Conservation (phyloP, 805 yeast species). For the Cyberlindnera mrakii region DNA sequence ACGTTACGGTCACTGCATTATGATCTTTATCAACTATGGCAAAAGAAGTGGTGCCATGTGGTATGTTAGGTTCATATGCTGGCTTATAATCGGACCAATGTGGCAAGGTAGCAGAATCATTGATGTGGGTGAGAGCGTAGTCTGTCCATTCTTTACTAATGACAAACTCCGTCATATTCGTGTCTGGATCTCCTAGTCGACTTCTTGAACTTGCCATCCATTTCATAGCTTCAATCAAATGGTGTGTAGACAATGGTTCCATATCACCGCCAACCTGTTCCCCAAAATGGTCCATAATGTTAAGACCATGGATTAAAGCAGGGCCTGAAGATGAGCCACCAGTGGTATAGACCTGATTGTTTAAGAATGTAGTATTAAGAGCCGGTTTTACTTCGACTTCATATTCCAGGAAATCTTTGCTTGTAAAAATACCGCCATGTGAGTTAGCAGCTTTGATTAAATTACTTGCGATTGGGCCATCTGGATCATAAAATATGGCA, state of each 20-base stretch:
- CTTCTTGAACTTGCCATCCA: slow-evolving; percentile 88
- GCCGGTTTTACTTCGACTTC: slow-evolving; percentile 38
- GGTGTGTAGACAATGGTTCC: slow-evolving; percentile 47
- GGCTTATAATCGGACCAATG: slow-evolving; percentile 77
- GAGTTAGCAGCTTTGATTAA: slow-evolving; percentile 44
- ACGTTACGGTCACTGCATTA: slow-evolving; percentile 81
- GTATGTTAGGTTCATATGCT: slow-evolving; percentile 66
- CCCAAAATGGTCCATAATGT: slow-evolving; percentile 47
- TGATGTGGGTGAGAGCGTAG: slow-evolving; percentile 42
- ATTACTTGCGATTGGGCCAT: slow-evolving; percentile 62
- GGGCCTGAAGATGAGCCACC: slow-evolving; percentile 82
- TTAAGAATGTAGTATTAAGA: slow-evolving; percentile 35
- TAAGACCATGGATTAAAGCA: slow-evolving; percentile 70
- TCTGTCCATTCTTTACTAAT: slow-evolving; percentile 50
- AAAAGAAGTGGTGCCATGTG: slow-evolving; percentile 88
- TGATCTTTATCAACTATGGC: slow-evolving; percentile 68
- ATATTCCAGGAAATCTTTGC: slow-evolving; percentile 64
- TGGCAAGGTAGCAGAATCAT: slow-evolving; percentile 48
- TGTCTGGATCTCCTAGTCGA: slow-evolving; percentile 68
- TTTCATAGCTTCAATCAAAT: slow-evolving; percentile 81
- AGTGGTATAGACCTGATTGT: slow-evolving; percentile 46
- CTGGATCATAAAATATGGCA: slow-evolving; percentile 77
- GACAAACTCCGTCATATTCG: slow-evolving; percentile 32
- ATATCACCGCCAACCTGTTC: slow-evolving; percentile 40
- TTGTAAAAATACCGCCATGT: slow-evolving; percentile 62